Base-by-base conservation (phyloP, 1,139 yeast species). In the Arxiozyma slooffiae region DNA sequence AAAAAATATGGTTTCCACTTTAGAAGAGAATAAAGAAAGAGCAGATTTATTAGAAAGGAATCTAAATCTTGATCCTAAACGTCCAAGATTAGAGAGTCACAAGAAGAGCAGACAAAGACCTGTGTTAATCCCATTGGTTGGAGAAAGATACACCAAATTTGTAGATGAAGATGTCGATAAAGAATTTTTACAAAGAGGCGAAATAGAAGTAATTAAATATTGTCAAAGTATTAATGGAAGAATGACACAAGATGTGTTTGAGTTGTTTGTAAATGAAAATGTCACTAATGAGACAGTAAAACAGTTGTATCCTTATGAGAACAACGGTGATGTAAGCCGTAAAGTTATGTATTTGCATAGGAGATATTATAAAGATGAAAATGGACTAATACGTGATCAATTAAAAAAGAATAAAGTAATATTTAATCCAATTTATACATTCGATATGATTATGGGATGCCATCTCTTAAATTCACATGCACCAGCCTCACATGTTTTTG, bases 401-500 rank as follows among this genome's bases (percentile, higher is more conserved):
- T 54, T 59, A 38, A 57, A 59, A 44, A 48, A 52, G 11, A 58
- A 63, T 44, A 59, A 54, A 26, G 55, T 62, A 14, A 60, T 65
- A 3, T 59, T 62, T 50, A 66, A 63, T 38, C 70, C 70, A 0
- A 54, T 61, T 11, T 48, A 50, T 37, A 50, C 64, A n/a, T 62
- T 54, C 38, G 63, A 64, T 45, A 50, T 62, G 39, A 56, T 65
- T 11, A 57, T 65, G 53, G 53, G 59, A 11, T 58, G 62, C 7
- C 70, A 67, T 53, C 44, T 67, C 17, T 52, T 64, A 50, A 66
- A 67, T 51, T 52, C 54, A 18, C 68, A 66, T 52, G 49, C 57
- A 44, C 51, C 53, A 11, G 52, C 49, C 30, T 52, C 54, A 21
- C 50, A 52, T n/a, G 45, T 64, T 7, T 57, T 58, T 46, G 51